phyloP scores from a whole-genome alignment of 106 monocot genomes.

The Allium cepa region DNA sequence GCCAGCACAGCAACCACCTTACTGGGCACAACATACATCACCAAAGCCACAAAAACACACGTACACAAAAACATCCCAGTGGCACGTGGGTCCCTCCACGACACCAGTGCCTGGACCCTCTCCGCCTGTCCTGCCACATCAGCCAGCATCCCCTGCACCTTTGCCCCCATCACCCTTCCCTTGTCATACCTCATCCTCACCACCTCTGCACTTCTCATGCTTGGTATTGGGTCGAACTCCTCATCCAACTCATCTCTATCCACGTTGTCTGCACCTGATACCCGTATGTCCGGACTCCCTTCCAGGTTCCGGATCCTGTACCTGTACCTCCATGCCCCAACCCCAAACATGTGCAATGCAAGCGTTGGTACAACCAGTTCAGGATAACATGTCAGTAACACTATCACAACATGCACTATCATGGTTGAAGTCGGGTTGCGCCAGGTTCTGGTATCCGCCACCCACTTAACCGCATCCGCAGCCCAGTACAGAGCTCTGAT shows the following conservation, averaged over 20 bases:
- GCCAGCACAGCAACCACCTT: constrained; percentile 37
- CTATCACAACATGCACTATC: constrained; percentile 49
- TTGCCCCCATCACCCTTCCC: constrained; percentile 36
- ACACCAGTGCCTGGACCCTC: constrained; percentile 59
- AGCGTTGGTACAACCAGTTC: constrained; percentile 60
- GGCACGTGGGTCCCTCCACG: constrained; percentile 81
- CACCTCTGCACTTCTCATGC: constrained; percentile 35
- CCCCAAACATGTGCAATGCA: constrained; percentile 30
- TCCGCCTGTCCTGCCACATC: constrained; percentile 74
- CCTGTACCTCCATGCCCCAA: constrained; percentile 58
- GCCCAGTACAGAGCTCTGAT: constrained; percentile 39
- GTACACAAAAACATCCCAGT: constrained; percentile 57
- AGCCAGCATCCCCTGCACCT: constrained; percentile 55
- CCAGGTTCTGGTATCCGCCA: constrained; percentile 39
- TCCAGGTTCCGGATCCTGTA: constrained; percentile 26
- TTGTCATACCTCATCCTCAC: constrained; percentile 74
- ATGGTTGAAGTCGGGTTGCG: constrained; percentile 60
- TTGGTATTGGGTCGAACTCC: constrained; percentile 78
- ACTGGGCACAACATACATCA: constrained; percentile 47
- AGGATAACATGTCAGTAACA: constrained; percentile 59
- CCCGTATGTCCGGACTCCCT: constrained; percentile 22
- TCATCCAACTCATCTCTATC: constrained; percentile 87
- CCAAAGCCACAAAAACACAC: constrained; percentile 39
- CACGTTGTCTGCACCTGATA: constrained; percentile 21
- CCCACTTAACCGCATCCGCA: constrained; percentile 33